Conservation (phyloP, 805 yeast species). For the Yarrowia osloensis region DNA sequence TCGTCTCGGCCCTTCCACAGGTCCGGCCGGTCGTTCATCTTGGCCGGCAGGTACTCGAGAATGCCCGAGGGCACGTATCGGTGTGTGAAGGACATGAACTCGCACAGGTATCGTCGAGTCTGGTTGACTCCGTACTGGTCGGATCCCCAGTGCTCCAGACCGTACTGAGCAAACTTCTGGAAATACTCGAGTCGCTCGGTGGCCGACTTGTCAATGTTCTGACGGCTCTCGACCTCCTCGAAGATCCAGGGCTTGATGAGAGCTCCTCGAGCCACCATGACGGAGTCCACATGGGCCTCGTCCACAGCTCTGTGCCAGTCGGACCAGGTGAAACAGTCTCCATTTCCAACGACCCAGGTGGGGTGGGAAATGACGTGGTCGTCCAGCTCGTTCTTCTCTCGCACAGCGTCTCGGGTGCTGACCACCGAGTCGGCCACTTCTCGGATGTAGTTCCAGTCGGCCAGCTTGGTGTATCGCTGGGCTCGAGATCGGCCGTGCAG, state of each 20-base stretch:
- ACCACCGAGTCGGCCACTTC: slow-evolving; percentile 71
- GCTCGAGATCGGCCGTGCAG: slow-evolving; percentile 96
- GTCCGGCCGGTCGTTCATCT: slow-evolving; percentile 90
- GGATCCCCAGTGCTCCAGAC: slow-evolving; percentile 96
- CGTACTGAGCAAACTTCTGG: slow-evolving; percentile 68
- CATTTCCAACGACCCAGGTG: slow-evolving; percentile 89
- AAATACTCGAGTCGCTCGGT: slow-evolving; percentile 81
- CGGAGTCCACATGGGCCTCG: slow-evolving; percentile 77
- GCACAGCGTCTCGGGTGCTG: slow-evolving; percentile 51
- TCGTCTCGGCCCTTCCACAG: slow-evolving; percentile 92
- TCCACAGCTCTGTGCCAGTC: slow-evolving; percentile 80
- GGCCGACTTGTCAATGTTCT: slow-evolving; percentile 87
- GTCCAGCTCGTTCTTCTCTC: slow-evolving; percentile 57
- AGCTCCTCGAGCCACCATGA: slow-evolving; percentile 98
- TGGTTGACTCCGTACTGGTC: slow-evolving; percentile 91
- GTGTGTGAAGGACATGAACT: slow-evolving; percentile 90
- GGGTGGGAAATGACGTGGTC: slow-evolving; percentile 44
- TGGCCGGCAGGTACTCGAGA: slow-evolving; percentile 83
- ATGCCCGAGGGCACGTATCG: slow-evolving; percentile 94
- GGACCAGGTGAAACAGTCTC: slow-evolving; percentile 82
- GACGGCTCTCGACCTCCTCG: slow-evolving; percentile 88
- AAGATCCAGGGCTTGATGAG: slow-evolving; percentile 98
- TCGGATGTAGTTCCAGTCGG: slow-evolving; percentile 88
- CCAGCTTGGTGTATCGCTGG: slow-evolving; percentile 87
- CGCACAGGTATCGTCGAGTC: slow-evolving; percentile 90